A percentile compares a stretch with the other conserved stretches of the same genome.
phyloP scores from a whole-genome alignment of 2,329 filamentous ascomycete genomes.

The Claviceps cyperi region DNA sequence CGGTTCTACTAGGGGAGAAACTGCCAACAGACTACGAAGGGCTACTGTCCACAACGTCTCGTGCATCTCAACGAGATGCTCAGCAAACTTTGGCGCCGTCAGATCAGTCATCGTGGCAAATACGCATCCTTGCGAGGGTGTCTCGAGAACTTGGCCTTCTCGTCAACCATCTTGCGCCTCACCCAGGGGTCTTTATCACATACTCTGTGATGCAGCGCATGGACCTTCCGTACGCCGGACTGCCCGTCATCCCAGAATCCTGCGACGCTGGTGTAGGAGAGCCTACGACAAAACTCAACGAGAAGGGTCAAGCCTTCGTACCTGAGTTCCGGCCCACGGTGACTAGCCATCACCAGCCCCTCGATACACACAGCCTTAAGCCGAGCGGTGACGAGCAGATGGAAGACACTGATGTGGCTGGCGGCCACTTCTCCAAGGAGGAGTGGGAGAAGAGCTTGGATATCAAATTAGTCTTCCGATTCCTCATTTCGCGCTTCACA shows the following conservation, averaged over 20 bases:
- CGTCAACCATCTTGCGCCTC: constrained; percentile 62
- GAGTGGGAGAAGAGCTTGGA: constrained; percentile 94
- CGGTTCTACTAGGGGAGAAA: constrained; percentile 74
- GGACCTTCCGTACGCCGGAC: constrained; percentile 62
- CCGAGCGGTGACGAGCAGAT: constrained; percentile 10
- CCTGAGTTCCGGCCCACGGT: constrained; percentile 36
- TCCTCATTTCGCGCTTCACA: constrained; percentile 63
- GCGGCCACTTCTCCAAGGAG: constrained; percentile 43
- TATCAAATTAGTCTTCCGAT: constrained; percentile 81
- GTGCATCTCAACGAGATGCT: constrained; percentile 22
- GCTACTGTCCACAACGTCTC: constrained; percentile 32
- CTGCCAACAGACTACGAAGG: constrained; percentile 41
- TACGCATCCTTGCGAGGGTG: constrained; percentile 67
- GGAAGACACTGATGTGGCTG: constrained; percentile 13
- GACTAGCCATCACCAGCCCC: constrained; percentile 20
- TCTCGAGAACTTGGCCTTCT: constrained; percentile 75
- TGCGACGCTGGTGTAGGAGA: constrained; percentile 18
- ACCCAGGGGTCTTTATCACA: constrained; percentile 78
- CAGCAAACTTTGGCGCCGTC: constrained; percentile 16
- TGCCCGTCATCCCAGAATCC: constrained; percentile 49
- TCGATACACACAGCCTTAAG: constrained; percentile 20
- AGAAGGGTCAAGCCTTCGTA: constrained; percentile 11
- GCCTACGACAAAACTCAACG: constrained; percentile 11
- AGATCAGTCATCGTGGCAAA: constrained; percentile 49
- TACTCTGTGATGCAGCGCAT: constrained; percentile 53